Base-by-base conservation (phyloP, 352 stramenopile species). In the Globisporangium orthogonon region DNA sequence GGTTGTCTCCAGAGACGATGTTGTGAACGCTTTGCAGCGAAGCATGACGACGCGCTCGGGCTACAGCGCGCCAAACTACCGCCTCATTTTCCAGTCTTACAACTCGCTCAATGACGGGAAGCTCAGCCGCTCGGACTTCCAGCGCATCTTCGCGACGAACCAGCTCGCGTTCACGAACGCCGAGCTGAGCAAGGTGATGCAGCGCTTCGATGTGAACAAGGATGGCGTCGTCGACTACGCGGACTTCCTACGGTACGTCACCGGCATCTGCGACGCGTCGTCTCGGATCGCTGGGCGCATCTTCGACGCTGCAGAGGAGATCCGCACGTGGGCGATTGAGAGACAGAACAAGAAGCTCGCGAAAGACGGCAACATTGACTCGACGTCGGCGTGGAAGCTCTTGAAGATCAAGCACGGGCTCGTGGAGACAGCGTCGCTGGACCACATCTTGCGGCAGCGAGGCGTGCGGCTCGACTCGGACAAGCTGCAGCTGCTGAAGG, bases 291-390 rank as follows among this genome's bases (percentile, higher is more conserved):
- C 83, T 0, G 58, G 63, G 5, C 71, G 83, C 40, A 67, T 93
- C 9, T 76, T 77, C 10, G 73, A 75, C 6, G 75, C 83, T 23
- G 78, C 80, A 3, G 80, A 89, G n/a, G 74, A 78, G 52, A 66
- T 93, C 33, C 78, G 78, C 37, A 62, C 55, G 9, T 93, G 83
- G 83, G 80, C 79, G 13, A 76, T 86, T 17, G 83, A 90, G 55
- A 81, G 74, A 23, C 83, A 93, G 54, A 93, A 88, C 57, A 75
- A 76, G 45, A 89, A 89, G 57, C 49, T 89, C 3, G 80, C 73
- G 0, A 88, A 88, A 60, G 80, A 91, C 54, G 83, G 83, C 2
- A 86, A 89, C 52, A 89, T 93, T 35, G 83, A 93, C 60, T 90
- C 81, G 4, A 70, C 62, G 7, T 65, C 76, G 10, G 80, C 83